These are phyloP conservation scores for Trichophyton equinum DNA, from an alignment of 2,329 filamentous ascomycete genomes.

Conservation along the genomic window DNA sequence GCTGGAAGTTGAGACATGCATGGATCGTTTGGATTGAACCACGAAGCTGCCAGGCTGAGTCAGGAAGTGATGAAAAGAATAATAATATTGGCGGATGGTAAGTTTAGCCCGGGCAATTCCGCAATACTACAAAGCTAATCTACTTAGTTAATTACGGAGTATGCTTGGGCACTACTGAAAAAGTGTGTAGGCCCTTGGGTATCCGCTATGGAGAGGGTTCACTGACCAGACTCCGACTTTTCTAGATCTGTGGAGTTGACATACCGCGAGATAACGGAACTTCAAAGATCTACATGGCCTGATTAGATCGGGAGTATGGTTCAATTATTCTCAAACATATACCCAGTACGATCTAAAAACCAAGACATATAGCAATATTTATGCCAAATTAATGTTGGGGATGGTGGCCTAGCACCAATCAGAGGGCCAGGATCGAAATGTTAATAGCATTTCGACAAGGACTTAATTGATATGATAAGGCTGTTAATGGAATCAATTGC, in stretches of 20 bases:
- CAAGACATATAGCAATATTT: too few species aligned
- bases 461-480: conserved; percentile 1
- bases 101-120: neutral
- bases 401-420: neutral
- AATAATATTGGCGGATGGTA: neutral
- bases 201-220: conserved; percentile 7
- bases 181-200: neutral
- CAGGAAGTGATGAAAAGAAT: neutral
- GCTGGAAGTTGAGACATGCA: neutral
- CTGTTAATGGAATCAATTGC: too few species aligned
- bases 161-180: neutral
- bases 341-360: too few species aligned
- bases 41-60: neutral
- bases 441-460: conserved; percentile 2
- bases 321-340: too few species aligned
- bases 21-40: conserved; percentile 5
- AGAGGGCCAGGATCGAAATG: neutral
- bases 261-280: conserved; percentile 5
- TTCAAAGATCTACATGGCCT: conserved; percentile 4
- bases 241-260: conserved; percentile 4
- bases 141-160: too few species aligned
- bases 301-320: conserved; percentile 2
- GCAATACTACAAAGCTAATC: too few species aligned
- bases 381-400: too few species aligned
- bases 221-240: neutral